These are phyloP conservation scores for Akanthomyces muscarius DNA, from an alignment of 2,329 filamentous ascomycete genomes.

Conservation along the genomic window DNA sequence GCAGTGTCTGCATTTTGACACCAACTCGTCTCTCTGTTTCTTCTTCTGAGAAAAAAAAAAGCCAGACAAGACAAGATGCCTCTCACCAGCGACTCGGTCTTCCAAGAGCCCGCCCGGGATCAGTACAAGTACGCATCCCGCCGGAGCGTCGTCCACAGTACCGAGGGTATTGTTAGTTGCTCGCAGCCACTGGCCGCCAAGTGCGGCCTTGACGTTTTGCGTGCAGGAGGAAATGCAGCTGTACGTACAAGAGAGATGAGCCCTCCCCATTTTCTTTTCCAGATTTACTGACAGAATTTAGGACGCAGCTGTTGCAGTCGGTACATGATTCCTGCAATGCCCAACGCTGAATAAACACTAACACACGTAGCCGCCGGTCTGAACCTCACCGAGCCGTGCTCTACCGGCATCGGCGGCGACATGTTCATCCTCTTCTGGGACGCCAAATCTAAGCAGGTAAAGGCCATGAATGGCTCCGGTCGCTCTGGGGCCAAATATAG, in stretches of 20 bases:
- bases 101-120: slow-evolving; percentile 40
- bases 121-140: slow-evolving; percentile 71
- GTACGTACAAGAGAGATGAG: slow-evolving; percentile 48
- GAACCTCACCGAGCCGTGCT: slow-evolving; percentile 89
- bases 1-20: background rate
- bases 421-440: slow-evolving; percentile 96
- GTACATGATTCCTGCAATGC: slow-evolving; percentile 41
- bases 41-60: background rate
- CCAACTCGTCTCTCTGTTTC: background rate
- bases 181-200: slow-evolving; percentile 86
- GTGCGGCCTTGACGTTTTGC: slow-evolving; percentile 80
- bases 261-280: background rate
- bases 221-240: slow-evolving; percentile 86
- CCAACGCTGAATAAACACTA: background rate
- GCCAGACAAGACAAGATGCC: slow-evolving; percentile 37
- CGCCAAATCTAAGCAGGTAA: slow-evolving; percentile 74
- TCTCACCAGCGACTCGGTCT: slow-evolving; percentile 44
- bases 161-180: slow-evolving; percentile 84
- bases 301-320: slow-evolving; percentile 95
- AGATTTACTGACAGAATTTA: slow-evolving; percentile 31
- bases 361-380: slow-evolving; percentile 69
- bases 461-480: slow-evolving; percentile 90
- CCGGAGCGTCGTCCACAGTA: slow-evolving; percentile 89
- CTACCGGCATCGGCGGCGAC: slow-evolving; percentile 93
- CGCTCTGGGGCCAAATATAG: slow-evolving; percentile 67